Evolutionary conservation across 441 rosid species (phyloP).

Genomic region (Gossypium schwendimanii): DNA sequence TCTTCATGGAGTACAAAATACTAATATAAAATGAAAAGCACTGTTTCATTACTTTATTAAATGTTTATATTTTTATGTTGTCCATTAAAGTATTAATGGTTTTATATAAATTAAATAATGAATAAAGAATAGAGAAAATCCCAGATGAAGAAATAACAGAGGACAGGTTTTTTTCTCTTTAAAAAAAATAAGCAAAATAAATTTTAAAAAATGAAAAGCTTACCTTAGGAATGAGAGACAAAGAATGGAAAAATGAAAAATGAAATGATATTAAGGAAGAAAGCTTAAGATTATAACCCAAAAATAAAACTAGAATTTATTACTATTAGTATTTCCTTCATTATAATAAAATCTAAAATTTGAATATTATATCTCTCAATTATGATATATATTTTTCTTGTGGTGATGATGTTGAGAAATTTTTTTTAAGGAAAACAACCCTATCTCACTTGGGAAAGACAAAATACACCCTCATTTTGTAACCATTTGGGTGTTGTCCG

Average conservation of each 20-base stretch:
- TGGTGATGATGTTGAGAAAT: background rate
- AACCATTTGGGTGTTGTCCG: background rate
- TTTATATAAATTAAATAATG: background rate
- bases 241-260: slow-evolving; percentile 31
- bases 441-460: background rate
- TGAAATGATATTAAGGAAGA: slow-evolving; percentile 27
- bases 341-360: background rate
- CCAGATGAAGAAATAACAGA: slow-evolving; percentile 51
- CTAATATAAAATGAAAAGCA: background rate
- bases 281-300: slow-evolving; percentile 19
- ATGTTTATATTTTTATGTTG: background rate
- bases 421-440: background rate
- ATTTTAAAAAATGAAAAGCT: slow-evolving; percentile 20
- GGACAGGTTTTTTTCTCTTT: slow-evolving; percentile 14
- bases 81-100: background rate
- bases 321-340: background rate
- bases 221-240: slow-evolving; percentile 36
- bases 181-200: slow-evolving; percentile 14
- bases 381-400: background rate
- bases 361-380: background rate
- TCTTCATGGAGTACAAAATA: slow-evolving; percentile 27
- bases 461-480: background rate
- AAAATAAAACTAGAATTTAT: slow-evolving; percentile 11
- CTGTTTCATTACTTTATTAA: slow-evolving; percentile 1
- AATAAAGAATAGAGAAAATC: slow-evolving; percentile 25